A percentile compares a stretch with the other conserved stretches of the same genome.
Evolutionary conservation across 2,329 filamentous ascomycete genomes (phyloP).

Genomic region (Clarireedia homoeocarpa): DNA sequence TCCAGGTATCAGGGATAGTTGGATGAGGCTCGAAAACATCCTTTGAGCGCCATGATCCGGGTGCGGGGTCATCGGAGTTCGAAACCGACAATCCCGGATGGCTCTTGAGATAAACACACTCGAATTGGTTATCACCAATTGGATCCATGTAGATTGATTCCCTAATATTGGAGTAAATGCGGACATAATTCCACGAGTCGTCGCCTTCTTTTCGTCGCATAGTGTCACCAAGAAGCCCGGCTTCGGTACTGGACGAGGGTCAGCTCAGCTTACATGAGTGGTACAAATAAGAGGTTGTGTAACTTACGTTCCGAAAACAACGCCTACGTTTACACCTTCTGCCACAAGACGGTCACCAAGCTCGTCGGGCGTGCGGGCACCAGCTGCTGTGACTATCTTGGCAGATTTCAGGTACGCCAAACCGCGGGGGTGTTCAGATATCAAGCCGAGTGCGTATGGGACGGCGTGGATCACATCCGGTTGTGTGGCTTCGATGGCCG

Average conservation of each 20-base stretch:
- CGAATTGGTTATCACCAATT: conserved; percentile 27
- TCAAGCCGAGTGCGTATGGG: conserved; percentile 55
- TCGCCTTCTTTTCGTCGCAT: conserved; percentile 41
- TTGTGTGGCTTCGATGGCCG: conserved; percentile 34
- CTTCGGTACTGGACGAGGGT: conserved; percentile 39
- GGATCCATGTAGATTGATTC: conserved; percentile 17
- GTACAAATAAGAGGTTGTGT: not conserved
- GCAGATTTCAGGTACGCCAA: conserved; percentile 38
- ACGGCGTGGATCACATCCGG: conserved; percentile 32
- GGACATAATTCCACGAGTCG: conserved; percentile 53
- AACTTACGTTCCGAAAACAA: conserved; percentile 41
- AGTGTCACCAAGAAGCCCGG: conserved; percentile 52
- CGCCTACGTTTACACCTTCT: conserved; percentile 45
- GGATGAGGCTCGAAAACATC: conserved; percentile 39
- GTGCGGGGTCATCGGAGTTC: conserved; percentile 35
- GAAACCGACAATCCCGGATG: conserved; percentile 32
- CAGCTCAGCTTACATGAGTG: not conserved
- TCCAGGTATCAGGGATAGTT: conserved; percentile 36
- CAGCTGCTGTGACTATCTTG: conserved; percentile 48
- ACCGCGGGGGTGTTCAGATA: conserved; percentile 50
- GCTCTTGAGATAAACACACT: conserved; percentile 30
- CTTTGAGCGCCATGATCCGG: conserved; percentile 37
- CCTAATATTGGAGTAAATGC: conserved; percentile 18
- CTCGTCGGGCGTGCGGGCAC: conserved; percentile 51
- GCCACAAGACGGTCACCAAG: conserved; percentile 45